Percentiles rank a stretch among this genome's conserved stretches.
phyloP scores from a whole-genome alignment of 208 protist species.

The Vickermania ingenoplastis region DNA sequence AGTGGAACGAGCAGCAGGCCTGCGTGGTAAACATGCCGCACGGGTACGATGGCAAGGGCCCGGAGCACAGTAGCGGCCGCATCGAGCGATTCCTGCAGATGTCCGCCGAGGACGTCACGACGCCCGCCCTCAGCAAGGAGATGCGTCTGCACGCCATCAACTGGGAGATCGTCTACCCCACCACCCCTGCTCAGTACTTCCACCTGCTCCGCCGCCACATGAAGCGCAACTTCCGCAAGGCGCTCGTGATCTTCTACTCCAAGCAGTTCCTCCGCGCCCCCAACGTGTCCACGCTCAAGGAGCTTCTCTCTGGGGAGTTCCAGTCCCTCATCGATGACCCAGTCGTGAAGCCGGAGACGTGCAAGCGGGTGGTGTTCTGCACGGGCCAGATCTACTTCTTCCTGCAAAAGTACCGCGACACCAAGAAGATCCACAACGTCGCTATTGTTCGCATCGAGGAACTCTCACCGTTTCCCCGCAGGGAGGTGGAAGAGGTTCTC shows the following conservation, averaged over 20 bases:
- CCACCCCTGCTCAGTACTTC: slow-evolving; percentile 98
- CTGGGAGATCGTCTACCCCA: slow-evolving; percentile 89
- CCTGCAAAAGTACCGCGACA: slow-evolving; percentile 62
- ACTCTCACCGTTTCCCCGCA: slow-evolving; percentile 96
- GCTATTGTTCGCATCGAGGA: slow-evolving; percentile 93
- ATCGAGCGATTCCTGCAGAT: slow-evolving; percentile 97
- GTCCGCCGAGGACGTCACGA: slow-evolving; percentile 89
- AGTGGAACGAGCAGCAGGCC: slow-evolving; percentile 96
- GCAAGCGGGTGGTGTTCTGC: slow-evolving; percentile 92
- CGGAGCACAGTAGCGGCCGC: slow-evolving; percentile 96
- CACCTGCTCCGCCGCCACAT: slow-evolving; percentile 97
- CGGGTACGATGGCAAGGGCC: slow-evolving; percentile 96
- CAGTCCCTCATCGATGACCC: slow-evolving; percentile 69
- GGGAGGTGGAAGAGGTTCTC: slow-evolving; percentile 79
- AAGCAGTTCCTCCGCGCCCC: slow-evolving; percentile 87
- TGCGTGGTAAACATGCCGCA: slow-evolving; percentile 97
- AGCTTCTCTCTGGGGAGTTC: slow-evolving; percentile 54
- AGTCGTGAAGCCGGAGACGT: slow-evolving; percentile 41
- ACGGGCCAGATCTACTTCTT: slow-evolving; percentile 97
- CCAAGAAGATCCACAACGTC: slow-evolving; percentile 58
- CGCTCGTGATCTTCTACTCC: slow-evolving; percentile 93
- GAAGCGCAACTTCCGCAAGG: slow-evolving; percentile 96
- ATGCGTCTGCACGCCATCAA: slow-evolving; percentile 78
- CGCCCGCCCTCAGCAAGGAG: slow-evolving; percentile 53
- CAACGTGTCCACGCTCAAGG: slow-evolving; percentile 67